phyloP scores from a whole-genome alignment of 805 yeast genomes.

The Candida cerambycidarum region DNA sequence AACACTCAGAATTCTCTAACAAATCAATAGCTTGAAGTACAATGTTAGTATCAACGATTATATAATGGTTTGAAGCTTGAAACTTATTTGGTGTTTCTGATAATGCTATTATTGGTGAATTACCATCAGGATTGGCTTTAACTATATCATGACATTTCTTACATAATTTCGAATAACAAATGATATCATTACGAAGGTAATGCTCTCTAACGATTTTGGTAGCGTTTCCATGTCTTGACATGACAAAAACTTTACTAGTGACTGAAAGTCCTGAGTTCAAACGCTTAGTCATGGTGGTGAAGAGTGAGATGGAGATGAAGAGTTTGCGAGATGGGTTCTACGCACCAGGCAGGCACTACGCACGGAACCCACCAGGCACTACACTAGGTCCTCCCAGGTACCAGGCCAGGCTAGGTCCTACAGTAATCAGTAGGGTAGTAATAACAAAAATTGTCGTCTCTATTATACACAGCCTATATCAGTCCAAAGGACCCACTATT shows the following conservation, averaged over 20 bases:
- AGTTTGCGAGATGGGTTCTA: too few relatives aligned
- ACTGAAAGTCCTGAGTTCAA: conserved; percentile 52
- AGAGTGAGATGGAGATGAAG: neutral
- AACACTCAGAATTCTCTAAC: conserved; percentile 71
- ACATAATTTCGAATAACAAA: conserved; percentile 81
- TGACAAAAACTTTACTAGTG: conserved; percentile 85
- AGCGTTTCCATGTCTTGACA: conserved; percentile 88
- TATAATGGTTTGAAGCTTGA: conserved; percentile 65
- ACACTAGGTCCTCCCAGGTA: too few relatives aligned
- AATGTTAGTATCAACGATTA: conserved; percentile 85
- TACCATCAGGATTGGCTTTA: conserved; percentile 66
- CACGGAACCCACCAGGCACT: too few relatives aligned
- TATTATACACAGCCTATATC: too few relatives aligned
- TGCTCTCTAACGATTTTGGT: conserved; percentile 92
- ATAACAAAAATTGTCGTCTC: too few relatives aligned
- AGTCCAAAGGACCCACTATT: conserved; percentile 28
- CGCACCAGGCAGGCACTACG: too few relatives aligned
- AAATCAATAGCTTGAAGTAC: conserved; percentile 86
- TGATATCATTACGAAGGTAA: conserved; percentile 87
- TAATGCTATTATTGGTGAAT: conserved; percentile 63
- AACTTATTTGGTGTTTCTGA: conserved; percentile 58
- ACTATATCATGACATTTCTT: conserved; percentile 53
- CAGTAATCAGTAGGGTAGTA: too few relatives aligned
- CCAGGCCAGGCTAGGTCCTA: too few relatives aligned
- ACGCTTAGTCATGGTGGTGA: conserved; percentile 22